Conservation (phyloP, 2,329 filamentous ascomycete species). For the Epichloe baconii region DNA sequence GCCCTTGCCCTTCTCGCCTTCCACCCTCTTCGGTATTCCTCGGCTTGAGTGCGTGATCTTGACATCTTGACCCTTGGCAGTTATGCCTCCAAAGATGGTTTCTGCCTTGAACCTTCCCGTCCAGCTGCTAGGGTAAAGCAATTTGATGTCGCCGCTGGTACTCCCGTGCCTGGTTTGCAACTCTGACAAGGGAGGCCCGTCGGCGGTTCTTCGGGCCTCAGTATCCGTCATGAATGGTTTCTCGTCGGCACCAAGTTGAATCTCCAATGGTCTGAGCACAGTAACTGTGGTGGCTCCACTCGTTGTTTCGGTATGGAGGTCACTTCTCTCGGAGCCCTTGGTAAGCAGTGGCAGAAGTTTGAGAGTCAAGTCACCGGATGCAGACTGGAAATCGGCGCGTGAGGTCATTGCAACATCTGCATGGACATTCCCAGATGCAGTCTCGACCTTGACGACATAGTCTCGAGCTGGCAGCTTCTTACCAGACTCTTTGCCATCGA, state of each 20-base stretch:
- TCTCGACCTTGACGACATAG: constrained; percentile 31
- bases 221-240: neutral
- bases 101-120: constrained; percentile 29
- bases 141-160: constrained; percentile 28
- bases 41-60: constrained; percentile 21
- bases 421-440: constrained; percentile 30
- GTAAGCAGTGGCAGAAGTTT: constrained; percentile 30
- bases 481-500: constrained; percentile 9
- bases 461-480: constrained; percentile 29
- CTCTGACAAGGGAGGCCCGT: constrained; percentile 17
- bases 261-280: constrained; percentile 27
- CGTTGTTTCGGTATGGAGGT: constrained; percentile 29
- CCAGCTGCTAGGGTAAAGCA: constrained; percentile 37
- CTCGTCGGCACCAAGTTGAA: constrained; percentile 2
- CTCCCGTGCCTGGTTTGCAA: constrained; percentile 30
- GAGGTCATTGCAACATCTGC: constrained; percentile 28
- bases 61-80: constrained; percentile 29
- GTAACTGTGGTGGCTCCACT: constrained; percentile 28
- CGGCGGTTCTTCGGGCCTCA: constrained; percentile 4
- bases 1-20: constrained; percentile 29
- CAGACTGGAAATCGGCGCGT: constrained; percentile 21
- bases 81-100: constrained; percentile 27
- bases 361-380: constrained; percentile 28
- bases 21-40: constrained; percentile 17
- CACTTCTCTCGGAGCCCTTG: constrained; percentile 11